Evolutionary conservation across 192 early-diverging fungal genomes (phyloP).

Genomic region (Paraglomus occultum): DNA sequence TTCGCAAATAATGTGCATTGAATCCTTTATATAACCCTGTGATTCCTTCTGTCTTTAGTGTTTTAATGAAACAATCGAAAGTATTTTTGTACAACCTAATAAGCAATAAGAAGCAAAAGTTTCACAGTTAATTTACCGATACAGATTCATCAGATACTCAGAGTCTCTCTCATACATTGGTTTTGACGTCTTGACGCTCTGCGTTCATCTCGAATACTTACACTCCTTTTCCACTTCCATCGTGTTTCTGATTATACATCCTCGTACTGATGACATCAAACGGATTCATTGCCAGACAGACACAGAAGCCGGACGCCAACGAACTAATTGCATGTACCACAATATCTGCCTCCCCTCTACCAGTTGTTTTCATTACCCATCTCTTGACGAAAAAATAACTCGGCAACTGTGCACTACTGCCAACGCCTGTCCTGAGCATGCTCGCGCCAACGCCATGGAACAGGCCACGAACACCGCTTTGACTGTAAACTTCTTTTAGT

Average conservation of each 20-base stretch:
- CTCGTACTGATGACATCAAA: constrained; percentile 93
- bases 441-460: constrained; percentile 87
- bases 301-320: constrained; percentile 79
- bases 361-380: constrained; percentile 54
- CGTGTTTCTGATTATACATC: constrained; percentile 84
- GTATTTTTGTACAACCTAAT: constrained; percentile 70
- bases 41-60: constrained; percentile 75
- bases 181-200: background rate
- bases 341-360: constrained; percentile 52
- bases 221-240: constrained; percentile 21
- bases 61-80: constrained; percentile 86
- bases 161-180: no score
- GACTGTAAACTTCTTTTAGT: constrained; percentile 61
- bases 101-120: background rate
- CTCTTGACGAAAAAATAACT: constrained; percentile 83
- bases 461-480: constrained; percentile 75
- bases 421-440: constrained; percentile 85
- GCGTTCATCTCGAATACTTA: background rate
- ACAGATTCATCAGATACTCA: no score
- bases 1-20: constrained; percentile 83
- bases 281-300: constrained; percentile 94
- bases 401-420: constrained; percentile 87
- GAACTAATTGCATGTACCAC: constrained; percentile 73
- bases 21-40: constrained; percentile 91
- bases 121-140: no score